phyloP scores from a whole-genome alignment of 306 rosid species.

The Crotalaria pallida region DNA sequence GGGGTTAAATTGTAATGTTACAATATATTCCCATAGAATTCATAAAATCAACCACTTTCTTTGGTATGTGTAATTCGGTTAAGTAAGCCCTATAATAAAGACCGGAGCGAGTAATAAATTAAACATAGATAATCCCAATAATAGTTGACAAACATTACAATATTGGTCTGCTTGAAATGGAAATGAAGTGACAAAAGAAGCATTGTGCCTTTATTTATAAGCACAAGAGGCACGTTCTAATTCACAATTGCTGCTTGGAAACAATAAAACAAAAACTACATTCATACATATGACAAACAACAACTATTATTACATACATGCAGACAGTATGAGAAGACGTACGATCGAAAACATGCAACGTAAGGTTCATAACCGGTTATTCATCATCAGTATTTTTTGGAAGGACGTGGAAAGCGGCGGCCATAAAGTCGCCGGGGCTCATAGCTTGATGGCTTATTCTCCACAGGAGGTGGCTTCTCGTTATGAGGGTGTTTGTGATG shows the following conservation, averaged over 20 bases:
- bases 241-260: constrained; percentile 1
- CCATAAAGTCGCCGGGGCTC: constrained; percentile 18
- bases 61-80: no score
- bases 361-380: not conserved
- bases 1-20: no score
- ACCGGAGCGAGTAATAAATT: no score
- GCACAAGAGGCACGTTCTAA: not conserved
- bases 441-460: constrained; percentile 1
- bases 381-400: not conserved
- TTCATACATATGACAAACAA: not conserved
- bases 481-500: not conserved
- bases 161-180: not conserved
- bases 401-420: not conserved
- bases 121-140: not conserved
- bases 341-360: constrained; percentile 4
- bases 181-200: not conserved
- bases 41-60: no score
- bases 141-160: constrained; percentile 5
- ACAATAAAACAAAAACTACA: not conserved
- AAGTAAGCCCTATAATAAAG: no score
- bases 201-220: constrained; percentile 15
- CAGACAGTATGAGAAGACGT: not conserved
- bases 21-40: no score
- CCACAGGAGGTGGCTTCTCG: not conserved
- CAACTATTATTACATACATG: not conserved